These are phyloP conservation scores for Citeromyces nyonsensis DNA, from an alignment of 805 yeast genomes.

Conservation along the genomic window DNA sequence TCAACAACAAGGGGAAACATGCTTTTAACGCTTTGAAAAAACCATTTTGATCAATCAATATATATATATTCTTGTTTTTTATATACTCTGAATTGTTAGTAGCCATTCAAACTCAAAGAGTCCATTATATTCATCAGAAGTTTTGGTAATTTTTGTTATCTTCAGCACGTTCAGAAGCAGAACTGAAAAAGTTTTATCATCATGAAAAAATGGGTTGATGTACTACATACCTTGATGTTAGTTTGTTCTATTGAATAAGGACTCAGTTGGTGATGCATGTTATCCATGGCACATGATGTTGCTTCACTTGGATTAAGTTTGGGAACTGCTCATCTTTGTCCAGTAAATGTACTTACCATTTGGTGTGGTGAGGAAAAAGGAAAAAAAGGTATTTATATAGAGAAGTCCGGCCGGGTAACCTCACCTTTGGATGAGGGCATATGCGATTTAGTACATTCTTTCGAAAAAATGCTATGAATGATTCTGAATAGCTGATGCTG, in stretches of 20 bases:
- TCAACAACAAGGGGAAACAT: background rate
- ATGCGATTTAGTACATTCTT: too few species aligned
- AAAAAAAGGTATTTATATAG: background rate
- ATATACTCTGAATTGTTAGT: too few species aligned
- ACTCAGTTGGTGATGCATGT: slow-evolving; percentile 98
- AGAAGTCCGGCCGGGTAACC: too few species aligned
- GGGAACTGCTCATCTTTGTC: slow-evolving; percentile 18
- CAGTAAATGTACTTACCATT: slow-evolving; percentile 1
- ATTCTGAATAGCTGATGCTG: too few species aligned
- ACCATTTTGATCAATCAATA: background rate
- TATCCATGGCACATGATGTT: slow-evolving; percentile 60
- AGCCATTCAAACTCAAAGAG: too few species aligned
- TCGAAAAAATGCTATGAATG: too few species aligned
- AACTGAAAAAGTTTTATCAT: slow-evolving; percentile 71
- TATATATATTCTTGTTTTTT: background rate
- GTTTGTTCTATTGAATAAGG: slow-evolving; percentile 33
- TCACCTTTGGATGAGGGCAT: too few species aligned
- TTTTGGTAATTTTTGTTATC: slow-evolving; percentile 58
- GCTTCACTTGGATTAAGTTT: slow-evolving; percentile 32
- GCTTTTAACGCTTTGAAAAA: slow-evolving; percentile 1
- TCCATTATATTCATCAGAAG: slow-evolving; percentile 13
- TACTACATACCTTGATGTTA: slow-evolving; percentile 41
- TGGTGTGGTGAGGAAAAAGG: background rate
- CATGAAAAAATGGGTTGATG: slow-evolving; percentile 19
- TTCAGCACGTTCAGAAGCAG: slow-evolving; percentile 93